These are phyloP conservation scores for Dionaea muscipula DNA, from an alignment of 179 eudicot species.

Conservation along the genomic window DNA sequence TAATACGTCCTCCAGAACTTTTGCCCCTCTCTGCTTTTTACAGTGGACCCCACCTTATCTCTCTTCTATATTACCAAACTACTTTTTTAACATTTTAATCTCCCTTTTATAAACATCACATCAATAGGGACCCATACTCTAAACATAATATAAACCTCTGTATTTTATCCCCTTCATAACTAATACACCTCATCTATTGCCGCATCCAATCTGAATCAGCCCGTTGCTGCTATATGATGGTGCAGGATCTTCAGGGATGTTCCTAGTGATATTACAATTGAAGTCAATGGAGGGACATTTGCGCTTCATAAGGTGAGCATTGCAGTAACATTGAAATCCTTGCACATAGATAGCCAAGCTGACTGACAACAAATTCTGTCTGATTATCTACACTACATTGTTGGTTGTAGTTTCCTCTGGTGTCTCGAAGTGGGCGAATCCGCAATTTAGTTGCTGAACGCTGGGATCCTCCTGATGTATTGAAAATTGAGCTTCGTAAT, in stretches of 20 bases:
- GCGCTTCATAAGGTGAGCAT: conserved; percentile 62
- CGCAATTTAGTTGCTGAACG: conserved; percentile 58
- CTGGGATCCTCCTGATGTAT: conserved; percentile 41
- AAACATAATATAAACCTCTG: too few relatives aligned
- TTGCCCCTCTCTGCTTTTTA: too few relatives aligned
- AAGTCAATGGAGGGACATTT: conserved; percentile 56
- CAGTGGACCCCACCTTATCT: too few relatives aligned
- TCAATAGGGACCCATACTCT: too few relatives aligned
- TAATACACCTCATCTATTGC: background rate
- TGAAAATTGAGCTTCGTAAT: conserved; percentile 46
- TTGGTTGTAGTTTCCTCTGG: conserved; percentile 64
- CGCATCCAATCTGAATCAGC: background rate
- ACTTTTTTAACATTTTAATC: too few relatives aligned
- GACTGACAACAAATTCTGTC: too few relatives aligned
- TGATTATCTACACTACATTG: background rate
- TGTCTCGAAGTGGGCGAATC: conserved; percentile 65
- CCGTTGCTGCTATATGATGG: conserved; percentile 4
- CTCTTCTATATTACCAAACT: too few relatives aligned
- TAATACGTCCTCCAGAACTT: too few relatives aligned
- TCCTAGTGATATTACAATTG: conserved; percentile 74
- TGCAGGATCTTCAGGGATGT: conserved; percentile 75
- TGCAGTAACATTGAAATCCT: background rate
- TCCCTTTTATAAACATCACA: too few relatives aligned
- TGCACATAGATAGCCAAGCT: background rate
- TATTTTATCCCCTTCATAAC: too few relatives aligned